Evolutionary conservation across 192 early-diverging fungal species (phyloP), one percentile per base, ranked within the genome.

Genomic region (Rhizoclosmatium sp.): DNA sequence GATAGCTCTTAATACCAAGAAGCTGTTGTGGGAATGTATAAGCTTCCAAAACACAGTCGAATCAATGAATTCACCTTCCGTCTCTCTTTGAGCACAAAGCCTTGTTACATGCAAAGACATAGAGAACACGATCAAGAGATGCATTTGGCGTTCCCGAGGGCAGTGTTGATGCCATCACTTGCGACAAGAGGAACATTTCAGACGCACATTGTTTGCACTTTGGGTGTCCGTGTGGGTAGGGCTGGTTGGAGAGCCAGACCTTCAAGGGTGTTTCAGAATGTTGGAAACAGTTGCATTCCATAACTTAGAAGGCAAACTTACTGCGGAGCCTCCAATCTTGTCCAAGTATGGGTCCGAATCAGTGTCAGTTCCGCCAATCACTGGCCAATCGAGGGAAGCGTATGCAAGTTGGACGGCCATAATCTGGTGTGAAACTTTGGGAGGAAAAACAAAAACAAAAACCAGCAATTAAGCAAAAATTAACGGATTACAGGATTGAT

Each of bases 291-390:
- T 5, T 4, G 2, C 21, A 4, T 12, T 31, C 31, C 31, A 31
- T 31, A 31, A 31, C 68, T n/a, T 23, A 59, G 42, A 62, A 47
- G 31, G 23, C 16, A 44, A 41, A 46, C 59, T 9, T 65, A 77
- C 75, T 23, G 75, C 56, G n/a, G 60, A 65, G 16, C 75, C 75
- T n/a, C 75, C 75, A 54, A 77, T 67, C 65, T 77, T 77, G 75
- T 77, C 75, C 42, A 77, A 16, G 49, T 46, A 77, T 19, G 75
- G 75, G 49, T 77, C 75, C 5, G 10, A 16, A 47, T 77, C 75
- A 10, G 48, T 56, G 21, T 31, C 69, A 41, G 21, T 45, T 1
- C 31, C 69, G 47, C 21, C 51, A 47, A 45, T 21, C 12, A 71
- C 16, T n/a, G 69, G 47, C 69, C 69, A 71, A 47, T 71, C 69